These are phyloP conservation scores for Salvia splendens DNA, from an alignment of 257 asterid genomes.

Conservation along the genomic window DNA sequence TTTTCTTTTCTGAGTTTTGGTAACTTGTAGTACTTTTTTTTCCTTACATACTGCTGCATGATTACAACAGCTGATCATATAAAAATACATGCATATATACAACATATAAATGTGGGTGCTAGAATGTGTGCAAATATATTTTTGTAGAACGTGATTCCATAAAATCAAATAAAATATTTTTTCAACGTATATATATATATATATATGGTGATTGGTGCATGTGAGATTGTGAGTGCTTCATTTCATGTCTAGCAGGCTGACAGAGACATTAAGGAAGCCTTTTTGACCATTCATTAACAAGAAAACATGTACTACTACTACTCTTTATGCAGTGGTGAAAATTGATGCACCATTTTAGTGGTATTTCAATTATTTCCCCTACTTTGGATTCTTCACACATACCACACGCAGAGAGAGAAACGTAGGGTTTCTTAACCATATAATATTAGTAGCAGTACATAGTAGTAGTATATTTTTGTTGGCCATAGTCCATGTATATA, in stretches of 20 bases:
- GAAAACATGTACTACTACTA: constrained; percentile 17
- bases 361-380: not conserved
- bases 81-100: constrained; percentile 15
- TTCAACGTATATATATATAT: not conserved
- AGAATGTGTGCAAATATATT: constrained; percentile 2
- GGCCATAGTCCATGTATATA: too few relatives aligned
- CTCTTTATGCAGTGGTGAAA: constrained; percentile 26
- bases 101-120: not conserved
- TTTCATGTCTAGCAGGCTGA: constrained; percentile 50
- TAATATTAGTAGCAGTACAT: too few relatives aligned
- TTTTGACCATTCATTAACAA: constrained; percentile 66
- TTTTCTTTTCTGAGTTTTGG: constrained; percentile 30
- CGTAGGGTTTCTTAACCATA: not conserved
- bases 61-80: constrained; percentile 29
- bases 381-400: constrained; percentile 36
- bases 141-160: not conserved
- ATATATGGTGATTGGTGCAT: too few relatives aligned
- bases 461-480: too few relatives aligned
- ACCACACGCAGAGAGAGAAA: not conserved
- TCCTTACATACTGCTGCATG: constrained; percentile 35
- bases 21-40: constrained; percentile 42
- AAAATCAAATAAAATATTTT: not conserved
- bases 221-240: constrained; percentile 39
- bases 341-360: not conserved
- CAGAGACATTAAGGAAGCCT: constrained; percentile 37